Evolutionary conservation across 2,329 filamentous ascomycete species (phyloP).

Genomic region (Ceratocystis alfenasii): DNA sequence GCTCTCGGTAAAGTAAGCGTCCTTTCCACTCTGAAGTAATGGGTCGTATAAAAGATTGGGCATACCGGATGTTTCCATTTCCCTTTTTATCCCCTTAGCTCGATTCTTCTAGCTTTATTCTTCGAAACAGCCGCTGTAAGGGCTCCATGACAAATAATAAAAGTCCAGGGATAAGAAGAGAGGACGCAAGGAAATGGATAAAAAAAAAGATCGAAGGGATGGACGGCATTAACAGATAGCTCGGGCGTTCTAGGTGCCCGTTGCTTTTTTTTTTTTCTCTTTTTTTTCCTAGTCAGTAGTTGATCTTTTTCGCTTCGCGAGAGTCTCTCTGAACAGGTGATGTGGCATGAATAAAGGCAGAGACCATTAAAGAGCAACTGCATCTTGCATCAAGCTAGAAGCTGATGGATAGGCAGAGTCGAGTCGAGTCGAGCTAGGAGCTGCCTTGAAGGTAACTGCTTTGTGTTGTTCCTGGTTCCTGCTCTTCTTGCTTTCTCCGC

Average conservation of each 20-base stretch:
- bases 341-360: not conserved
- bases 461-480: not conserved
- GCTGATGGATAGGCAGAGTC: not conserved
- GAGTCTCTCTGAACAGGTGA: not conserved
- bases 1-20: not conserved
- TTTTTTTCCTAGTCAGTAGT: not conserved
- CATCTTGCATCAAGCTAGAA: not conserved
- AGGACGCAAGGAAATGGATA: not conserved
- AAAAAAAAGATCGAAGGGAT: not conserved
- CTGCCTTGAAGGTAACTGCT: not conserved
- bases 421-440: not conserved
- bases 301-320: too few relatives aligned
- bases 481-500: conserved; percentile 12
- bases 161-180: not conserved
- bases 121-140: not conserved
- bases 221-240: not conserved
- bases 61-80: too few relatives aligned
- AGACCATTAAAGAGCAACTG: not conserved
- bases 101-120: conserved; percentile 5
- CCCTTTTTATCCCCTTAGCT: not conserved
- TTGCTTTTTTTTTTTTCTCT: not conserved
- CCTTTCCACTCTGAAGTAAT: not conserved
- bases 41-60: not conserved
- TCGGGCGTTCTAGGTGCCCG: conserved; percentile 2
- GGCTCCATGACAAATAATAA: not conserved